Base-by-base conservation (phyloP, 1,284 basidiomycete species). In the Ganoderma resinaceum region DNA sequence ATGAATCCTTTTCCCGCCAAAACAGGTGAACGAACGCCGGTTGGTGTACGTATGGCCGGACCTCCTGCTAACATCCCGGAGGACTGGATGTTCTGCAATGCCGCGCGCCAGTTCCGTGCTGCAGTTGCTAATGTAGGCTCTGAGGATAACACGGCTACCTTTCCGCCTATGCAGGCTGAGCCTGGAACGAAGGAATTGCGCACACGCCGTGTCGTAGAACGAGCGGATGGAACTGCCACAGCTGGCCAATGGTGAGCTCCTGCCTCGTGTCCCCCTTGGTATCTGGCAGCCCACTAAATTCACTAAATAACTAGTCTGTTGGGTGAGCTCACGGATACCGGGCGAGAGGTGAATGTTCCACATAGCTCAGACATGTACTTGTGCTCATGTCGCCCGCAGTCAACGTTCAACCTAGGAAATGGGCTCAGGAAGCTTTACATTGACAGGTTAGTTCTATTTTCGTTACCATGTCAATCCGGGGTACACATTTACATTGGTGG, bases 321-420 rank as follows among this genome's bases (percentile, higher is more conserved):
- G 18, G 94, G 94, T 37, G 93, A 95, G 77, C 80, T 95, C 71
- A 95, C 94, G 11, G 94, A 95, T 75, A 72, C 91, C 6, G 94
- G 94, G 40, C 84, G 91, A 76, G 82, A 89, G 81, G 91, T 90
- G 74, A 35, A 79, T 55, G 16, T n/a, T 16, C n/a, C 58, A 1
- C 18, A 60, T 40, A 33, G 35, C 46, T 20, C 26, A 61, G 67
- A 72, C 31, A 68, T 69, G 5, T 63, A 31, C 46, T 31, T 18
- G 52, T 52, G 7, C 9, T 31, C 18, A 38, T 55, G 62, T 14
- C 14, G 62, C 40, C 35, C 9, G 29, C 37, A 93, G 91, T 88
- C 92, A 3, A 94, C 92, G 2, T 88, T 86, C 69, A 83, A 86
- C 58, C 89, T 89, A 71, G 94, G 94, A 0, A 74, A 76, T 43